phyloP scores from a whole-genome alignment of 1,284 basidiomycete genomes.

The Entoloma clypeatum region DNA sequence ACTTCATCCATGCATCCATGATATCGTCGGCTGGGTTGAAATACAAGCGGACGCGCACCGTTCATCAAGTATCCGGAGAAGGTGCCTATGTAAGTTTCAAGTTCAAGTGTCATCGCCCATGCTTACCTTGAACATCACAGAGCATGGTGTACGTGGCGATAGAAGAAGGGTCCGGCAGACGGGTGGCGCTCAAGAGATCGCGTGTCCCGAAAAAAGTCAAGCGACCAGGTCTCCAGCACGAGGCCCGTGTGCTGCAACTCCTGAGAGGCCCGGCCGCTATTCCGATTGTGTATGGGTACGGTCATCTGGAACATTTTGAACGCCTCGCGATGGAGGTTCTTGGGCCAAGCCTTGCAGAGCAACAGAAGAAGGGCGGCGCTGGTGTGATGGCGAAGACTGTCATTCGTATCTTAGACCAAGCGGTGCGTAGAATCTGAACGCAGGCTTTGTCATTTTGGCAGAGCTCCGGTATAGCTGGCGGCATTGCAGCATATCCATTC shows the following conservation, averaged over 20 bases:
- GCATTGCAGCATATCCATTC: constrained; percentile 13
- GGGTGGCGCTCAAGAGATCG: constrained; percentile 13
- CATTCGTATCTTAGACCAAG: too few relatives aligned
- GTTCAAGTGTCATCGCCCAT: too few relatives aligned
- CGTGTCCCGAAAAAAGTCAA: constrained; percentile 2
- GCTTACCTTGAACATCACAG: too few relatives aligned
- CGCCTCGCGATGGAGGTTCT: constrained; percentile 3
- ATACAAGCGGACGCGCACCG: too few relatives aligned
- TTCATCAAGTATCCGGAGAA: too few relatives aligned
- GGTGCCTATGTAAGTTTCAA: too few relatives aligned
- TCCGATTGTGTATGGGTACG: constrained; percentile 1
- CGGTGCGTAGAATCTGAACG: too few relatives aligned
- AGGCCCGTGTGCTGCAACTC: constrained; percentile 1
- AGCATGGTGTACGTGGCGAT: too few relatives aligned
- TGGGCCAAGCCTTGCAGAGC: not conserved
- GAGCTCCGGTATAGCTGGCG: constrained; percentile 1
- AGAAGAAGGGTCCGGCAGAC: too few relatives aligned
- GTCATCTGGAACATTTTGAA: not conserved
- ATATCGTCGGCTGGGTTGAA: too few relatives aligned
- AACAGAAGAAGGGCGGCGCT: not conserved
- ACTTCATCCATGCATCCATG: too few relatives aligned
- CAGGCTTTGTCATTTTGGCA: too few relatives aligned
- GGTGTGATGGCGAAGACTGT: not conserved
- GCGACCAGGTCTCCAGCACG: constrained; percentile 2
- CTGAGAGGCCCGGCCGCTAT: constrained; percentile 1